Evolutionary conservation across 495 filamentous ascomycete species (phyloP), one percentile per base, ranked within the genome.

Genomic region (Aspergillus haitiensis): DNA sequence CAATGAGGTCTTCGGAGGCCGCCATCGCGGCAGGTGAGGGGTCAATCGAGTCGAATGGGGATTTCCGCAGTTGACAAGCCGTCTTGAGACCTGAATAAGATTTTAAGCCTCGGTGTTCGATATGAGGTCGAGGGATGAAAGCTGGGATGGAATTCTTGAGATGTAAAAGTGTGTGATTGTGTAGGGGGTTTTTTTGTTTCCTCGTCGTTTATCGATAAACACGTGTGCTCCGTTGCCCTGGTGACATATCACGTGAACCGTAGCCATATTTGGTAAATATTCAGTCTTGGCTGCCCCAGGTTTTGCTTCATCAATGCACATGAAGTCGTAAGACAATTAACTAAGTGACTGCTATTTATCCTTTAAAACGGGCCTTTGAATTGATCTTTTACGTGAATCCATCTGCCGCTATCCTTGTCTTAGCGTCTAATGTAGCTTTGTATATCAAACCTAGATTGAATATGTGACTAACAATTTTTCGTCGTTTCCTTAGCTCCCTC

Each of bases 1-100:
- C 84, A 68, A 97, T 90, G 15, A 86, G 71, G 62, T 88, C 84
- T 35, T 83, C 78, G 34, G 81, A 69, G 53, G 67, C 75, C 67
- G 80, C 73, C 82, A 84, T 84, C 37, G 65, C 69, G 69, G 60
- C 67, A 39, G 12, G 8, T 58, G 27, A 47, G 31, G 18, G 12
- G 37, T 32, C 13, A 21, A 44, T 32, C 5, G 2, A 5, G 36
- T 34, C 11, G 40, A 5, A 33, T 40, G 13, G 33, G 15, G n/a
- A 7, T 35, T 35, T 52, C 51, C 52, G 40, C 0, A 1, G 34
- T 36, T 36, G 7, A 15, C 18, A 16, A 27, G 21, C 3, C 21
- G 21, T 27, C 11, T 12, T 12, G n/a, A 33, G 16, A 31, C 35
- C 10, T 35, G 54, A 27, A 6, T 7, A 27, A 27, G 21, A 27